These are phyloP conservation scores for Macrolepiota dolichaula DNA, from an alignment of 768 basidiomycete species.

Conservation along the genomic window DNA sequence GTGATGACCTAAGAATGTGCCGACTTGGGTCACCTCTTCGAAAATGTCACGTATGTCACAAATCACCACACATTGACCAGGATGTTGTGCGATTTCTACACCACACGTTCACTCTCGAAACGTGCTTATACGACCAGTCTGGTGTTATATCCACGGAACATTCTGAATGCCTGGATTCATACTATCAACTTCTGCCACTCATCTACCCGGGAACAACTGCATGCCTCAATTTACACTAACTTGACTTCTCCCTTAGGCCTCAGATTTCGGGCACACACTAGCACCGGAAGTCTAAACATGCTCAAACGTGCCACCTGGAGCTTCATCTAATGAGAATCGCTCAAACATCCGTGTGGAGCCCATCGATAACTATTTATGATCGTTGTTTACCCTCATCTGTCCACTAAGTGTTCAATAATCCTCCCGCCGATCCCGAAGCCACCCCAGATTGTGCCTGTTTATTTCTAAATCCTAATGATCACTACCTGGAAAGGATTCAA, in stretches of 20 bases:
- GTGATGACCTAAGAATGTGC: background rate
- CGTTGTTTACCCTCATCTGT: background rate
- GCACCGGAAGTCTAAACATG: background rate
- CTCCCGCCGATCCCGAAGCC: background rate
- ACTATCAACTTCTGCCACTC: background rate
- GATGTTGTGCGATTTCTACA: background rate
- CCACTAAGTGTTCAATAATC: background rate
- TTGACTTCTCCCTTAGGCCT: background rate
- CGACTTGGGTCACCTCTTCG: background rate
- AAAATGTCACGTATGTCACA: background rate
- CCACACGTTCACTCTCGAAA: too few relatives aligned
- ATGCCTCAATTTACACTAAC: too few relatives aligned
- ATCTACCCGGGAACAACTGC: too few relatives aligned
- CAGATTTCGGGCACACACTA: background rate
- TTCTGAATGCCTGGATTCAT: too few relatives aligned
- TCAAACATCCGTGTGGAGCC: background rate
- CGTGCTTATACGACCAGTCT: too few relatives aligned
- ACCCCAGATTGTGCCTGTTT: background rate
- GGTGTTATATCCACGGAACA: too few relatives aligned
- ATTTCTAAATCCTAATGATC: background rate
- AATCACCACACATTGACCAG: background rate
- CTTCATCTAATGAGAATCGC: conserved; percentile 1
- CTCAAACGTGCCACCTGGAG: background rate
- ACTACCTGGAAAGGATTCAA: background rate
- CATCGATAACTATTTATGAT: background rate